Conservation (phyloP, 2,329 filamentous ascomycete genomes). For the Xylaria multiplex region DNA sequence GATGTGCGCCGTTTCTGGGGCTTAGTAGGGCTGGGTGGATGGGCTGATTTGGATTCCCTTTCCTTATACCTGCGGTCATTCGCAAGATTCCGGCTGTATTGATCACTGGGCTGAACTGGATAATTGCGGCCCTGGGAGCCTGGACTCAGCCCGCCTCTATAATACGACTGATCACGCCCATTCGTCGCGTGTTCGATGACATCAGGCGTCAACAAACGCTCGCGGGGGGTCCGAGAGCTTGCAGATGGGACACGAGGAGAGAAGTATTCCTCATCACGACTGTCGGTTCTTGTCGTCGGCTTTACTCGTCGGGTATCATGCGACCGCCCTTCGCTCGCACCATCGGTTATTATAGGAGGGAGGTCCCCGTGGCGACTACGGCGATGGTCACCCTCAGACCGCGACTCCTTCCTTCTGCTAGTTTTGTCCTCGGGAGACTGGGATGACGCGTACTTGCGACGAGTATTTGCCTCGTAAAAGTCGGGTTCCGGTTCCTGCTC, state of each 20-base stretch:
- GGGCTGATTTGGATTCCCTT: conserved; percentile 34
- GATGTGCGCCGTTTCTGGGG: conserved; percentile 42
- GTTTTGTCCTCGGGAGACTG: conserved; percentile 45
- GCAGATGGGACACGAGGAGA: conserved; percentile 43
- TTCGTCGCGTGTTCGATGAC: conserved; percentile 50
- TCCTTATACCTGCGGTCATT: conserved; percentile 42
- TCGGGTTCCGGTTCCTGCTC: conserved; percentile 38
- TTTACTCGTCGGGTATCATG: conserved; percentile 42
- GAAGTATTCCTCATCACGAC: conserved; percentile 51
- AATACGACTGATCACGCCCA: conserved; percentile 47
- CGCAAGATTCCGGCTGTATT: conserved; percentile 38
- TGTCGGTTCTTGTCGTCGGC: conserved; percentile 42
- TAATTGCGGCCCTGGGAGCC: conserved; percentile 38
- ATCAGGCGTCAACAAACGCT: conserved; percentile 60
- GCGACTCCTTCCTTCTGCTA: conserved; percentile 39
- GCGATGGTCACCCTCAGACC: conserved; percentile 41
- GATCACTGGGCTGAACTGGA: conserved; percentile 39
- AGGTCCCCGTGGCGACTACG: conserved; percentile 45
- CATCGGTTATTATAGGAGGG: conserved; percentile 48
- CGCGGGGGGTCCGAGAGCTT: conserved; percentile 45
- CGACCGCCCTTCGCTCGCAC: conserved; percentile 31
- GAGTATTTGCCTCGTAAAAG: conserved; percentile 56
- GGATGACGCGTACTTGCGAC: conserved; percentile 53
- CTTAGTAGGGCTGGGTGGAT: conserved; percentile 40
- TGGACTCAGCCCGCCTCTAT: conserved; percentile 42